These are phyloP conservation scores for Penicillium subrubescens DNA, from an alignment of 495 filamentous ascomycete genomes.

Conservation along the genomic window DNA sequence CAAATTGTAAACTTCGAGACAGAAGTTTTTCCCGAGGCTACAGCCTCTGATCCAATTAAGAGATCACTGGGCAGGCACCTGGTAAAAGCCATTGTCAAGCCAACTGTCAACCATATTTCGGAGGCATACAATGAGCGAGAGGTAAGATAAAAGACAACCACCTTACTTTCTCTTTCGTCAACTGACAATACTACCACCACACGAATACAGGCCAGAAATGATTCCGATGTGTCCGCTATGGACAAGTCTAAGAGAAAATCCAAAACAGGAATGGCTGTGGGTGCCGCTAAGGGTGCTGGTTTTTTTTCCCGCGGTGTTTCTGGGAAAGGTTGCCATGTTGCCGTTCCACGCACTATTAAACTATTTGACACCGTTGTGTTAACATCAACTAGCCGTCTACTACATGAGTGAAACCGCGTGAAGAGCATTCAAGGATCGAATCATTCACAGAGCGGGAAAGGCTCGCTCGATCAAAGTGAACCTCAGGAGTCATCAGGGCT, in stretches of 20 bases:
- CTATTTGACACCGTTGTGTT: not conserved
- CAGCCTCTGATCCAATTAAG: not conserved
- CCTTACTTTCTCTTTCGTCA: too few species aligned
- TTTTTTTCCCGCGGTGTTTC: slow-evolving; percentile 9
- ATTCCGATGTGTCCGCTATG: not conserved
- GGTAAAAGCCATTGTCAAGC: slow-evolving; percentile 12
- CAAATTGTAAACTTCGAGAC: not conserved
- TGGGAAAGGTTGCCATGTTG: slow-evolving; percentile 11
- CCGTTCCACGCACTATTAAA: not conserved
- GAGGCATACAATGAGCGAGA: not conserved
- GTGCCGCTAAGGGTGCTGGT: slow-evolving; percentile 7
- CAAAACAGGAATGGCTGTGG: not conserved
- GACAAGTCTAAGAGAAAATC: not conserved
- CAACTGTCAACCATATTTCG: slow-evolving; percentile 8
- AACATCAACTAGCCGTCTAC: slow-evolving; percentile 1
- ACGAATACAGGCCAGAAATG: not conserved
- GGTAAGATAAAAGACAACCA: not conserved
- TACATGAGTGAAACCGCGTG: slow-evolving; percentile 13
- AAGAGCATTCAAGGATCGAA: not conserved
- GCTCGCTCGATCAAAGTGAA: not conserved
- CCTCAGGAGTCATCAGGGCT: not conserved
- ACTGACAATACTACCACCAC: too few species aligned
- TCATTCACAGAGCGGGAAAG: not conserved
- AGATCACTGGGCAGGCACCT: not conserved
- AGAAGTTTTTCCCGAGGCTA: not conserved